A percentile compares a stretch with the other conserved stretches of the same genome.
These are phyloP conservation scores for Myxozyma lipomycoides DNA, from an alignment of 805 yeast genomes.

Conservation along the genomic window DNA sequence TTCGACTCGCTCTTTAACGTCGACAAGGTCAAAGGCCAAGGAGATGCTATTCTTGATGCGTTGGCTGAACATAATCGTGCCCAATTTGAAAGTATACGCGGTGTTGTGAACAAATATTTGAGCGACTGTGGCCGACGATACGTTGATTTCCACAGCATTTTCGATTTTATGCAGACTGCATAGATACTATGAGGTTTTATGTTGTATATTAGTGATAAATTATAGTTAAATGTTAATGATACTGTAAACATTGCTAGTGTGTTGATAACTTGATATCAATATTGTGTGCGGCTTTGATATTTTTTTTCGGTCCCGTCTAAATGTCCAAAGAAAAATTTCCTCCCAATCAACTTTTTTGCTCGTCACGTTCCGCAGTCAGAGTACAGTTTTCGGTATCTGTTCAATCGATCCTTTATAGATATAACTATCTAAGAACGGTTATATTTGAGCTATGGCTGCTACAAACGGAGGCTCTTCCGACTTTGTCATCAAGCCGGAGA, in stretches of 20 bases:
- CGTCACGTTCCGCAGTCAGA: too few species aligned
- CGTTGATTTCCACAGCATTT: conserved; percentile 80
- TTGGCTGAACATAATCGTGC: conserved; percentile 75
- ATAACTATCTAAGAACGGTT: too few species aligned
- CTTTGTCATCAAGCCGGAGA: conserved; percentile 26
- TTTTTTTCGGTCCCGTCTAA: neutral
- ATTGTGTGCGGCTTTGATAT: neutral
- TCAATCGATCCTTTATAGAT: too few species aligned
- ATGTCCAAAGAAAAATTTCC: neutral
- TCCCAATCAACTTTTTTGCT: neutral
- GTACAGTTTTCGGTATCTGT: too few species aligned
- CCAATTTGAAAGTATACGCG: conserved; percentile 50
- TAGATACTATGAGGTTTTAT: neutral
- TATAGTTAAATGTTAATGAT: neutral
- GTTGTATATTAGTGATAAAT: neutral
- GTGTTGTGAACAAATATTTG: conserved; percentile 68
- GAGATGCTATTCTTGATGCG: conserved; percentile 55
- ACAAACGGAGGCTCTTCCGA: conserved; percentile 1
- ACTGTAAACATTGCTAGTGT: neutral
- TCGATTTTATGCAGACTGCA: conserved; percentile 35
- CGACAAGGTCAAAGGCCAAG: conserved; percentile 56
- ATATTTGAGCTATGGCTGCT: conserved; percentile 4
- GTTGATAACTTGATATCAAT: neutral
- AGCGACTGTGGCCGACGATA: conserved; percentile 81
- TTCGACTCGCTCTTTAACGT: conserved; percentile 75